Evolutionary conservation across 768 basidiomycete genomes (phyloP).

Genomic region (Boletus sp.): DNA sequence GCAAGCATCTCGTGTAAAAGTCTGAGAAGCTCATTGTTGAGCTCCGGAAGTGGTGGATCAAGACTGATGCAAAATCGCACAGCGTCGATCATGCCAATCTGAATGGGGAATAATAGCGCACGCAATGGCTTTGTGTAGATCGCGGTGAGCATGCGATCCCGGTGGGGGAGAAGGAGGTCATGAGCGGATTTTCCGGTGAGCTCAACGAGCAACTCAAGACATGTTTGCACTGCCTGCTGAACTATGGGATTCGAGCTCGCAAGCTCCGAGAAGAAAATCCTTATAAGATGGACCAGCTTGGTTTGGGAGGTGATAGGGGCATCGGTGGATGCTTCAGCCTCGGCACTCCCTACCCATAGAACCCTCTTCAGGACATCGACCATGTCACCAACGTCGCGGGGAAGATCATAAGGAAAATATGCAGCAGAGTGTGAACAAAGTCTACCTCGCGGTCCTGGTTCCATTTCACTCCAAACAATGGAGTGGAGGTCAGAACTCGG

Average conservation of each 20-base stretch:
- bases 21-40: constrained; percentile 89
- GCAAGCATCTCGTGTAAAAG: constrained; percentile 92
- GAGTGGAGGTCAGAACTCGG: constrained; percentile 69
- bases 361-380: constrained; percentile 71
- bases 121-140: constrained; percentile 97
- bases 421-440: constrained; percentile 83
- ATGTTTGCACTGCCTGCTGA: constrained; percentile 78
- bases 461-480: constrained; percentile 74
- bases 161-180: no score
- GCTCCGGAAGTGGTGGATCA: constrained; percentile 84
- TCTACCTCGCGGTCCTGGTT: constrained; percentile 85
- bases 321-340: constrained; percentile 47
- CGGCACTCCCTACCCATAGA: constrained; percentile 56
- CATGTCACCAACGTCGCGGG: constrained; percentile 77
- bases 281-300: constrained; percentile 66
- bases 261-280: constrained; percentile 86
- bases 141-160: constrained; percentile 84
- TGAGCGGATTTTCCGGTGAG: constrained; percentile 67
- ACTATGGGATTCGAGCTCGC: constrained; percentile 84
- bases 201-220: constrained; percentile 74
- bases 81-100: constrained; percentile 97
- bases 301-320: constrained; percentile 42
- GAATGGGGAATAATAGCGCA: constrained; percentile 90
- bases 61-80: constrained; percentile 91
- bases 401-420: constrained; percentile 87